Conservation (phyloP, 495 filamentous ascomycete genomes). For the Rostrohypoxylon terebratum region DNA sequence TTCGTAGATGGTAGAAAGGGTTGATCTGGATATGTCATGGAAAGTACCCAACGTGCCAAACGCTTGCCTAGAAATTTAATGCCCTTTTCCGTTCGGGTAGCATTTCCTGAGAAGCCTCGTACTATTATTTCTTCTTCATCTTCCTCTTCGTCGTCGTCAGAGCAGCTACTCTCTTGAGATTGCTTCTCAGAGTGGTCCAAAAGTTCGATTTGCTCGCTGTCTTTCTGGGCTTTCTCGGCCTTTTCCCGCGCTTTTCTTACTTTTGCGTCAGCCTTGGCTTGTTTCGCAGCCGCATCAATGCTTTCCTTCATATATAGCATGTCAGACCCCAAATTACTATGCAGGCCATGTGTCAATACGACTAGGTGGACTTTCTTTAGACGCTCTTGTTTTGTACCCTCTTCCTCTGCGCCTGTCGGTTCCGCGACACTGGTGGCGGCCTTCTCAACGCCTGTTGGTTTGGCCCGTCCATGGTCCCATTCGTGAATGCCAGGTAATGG, state of each 20-base stretch:
- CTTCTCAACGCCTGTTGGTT: constrained; percentile 44
- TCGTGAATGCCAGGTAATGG: constrained; percentile 75
- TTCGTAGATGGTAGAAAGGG: constrained; percentile 77
- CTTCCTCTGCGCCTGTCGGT: constrained; percentile 25
- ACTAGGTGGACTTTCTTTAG: constrained; percentile 88
- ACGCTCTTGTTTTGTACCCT: constrained; percentile 41
- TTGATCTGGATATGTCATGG: constrained; percentile 92
- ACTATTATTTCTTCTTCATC: constrained; percentile 92
- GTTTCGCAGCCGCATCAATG: constrained; percentile 83
- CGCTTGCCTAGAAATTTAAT: constrained; percentile 98
- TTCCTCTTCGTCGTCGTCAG: constrained; percentile 59
- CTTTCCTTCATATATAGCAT: constrained; percentile 98
- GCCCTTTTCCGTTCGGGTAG: constrained; percentile 87
- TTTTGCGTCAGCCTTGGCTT: constrained; percentile 71
- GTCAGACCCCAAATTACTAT: constrained; percentile 96
- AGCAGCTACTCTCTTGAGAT: constrained; percentile 68
- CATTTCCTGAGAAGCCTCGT: constrained; percentile 90
- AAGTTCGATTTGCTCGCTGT: constrained; percentile 13
- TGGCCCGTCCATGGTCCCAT: constrained; percentile 35
- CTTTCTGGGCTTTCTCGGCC: constrained; percentile 42
- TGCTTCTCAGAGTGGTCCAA: constrained; percentile 40
- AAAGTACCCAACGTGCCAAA: constrained; percentile 88
- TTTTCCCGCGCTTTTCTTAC: constrained; percentile 64
- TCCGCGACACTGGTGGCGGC: constrained; percentile 26
- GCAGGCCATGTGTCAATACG: constrained; percentile 91